Conservation (phyloP, 345 rosid genomes). For the rapeseed (Brassica napus) region DNA sequence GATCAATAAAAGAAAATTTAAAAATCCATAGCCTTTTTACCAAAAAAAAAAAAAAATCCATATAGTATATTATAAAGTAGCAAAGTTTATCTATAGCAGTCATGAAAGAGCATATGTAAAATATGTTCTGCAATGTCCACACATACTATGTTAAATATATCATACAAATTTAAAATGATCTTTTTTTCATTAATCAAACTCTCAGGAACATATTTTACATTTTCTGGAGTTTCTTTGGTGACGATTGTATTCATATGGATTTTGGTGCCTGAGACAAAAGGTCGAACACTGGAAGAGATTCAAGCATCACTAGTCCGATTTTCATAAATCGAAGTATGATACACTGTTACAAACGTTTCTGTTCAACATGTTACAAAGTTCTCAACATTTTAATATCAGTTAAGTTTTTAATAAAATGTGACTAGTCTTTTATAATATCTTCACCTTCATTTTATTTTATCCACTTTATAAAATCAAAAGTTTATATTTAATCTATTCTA, state of each 20-base stretch:
- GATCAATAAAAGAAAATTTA: background rate
- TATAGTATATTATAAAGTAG: background rate
- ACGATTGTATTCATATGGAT: constrained; percentile 43
- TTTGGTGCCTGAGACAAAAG: constrained; percentile 56
- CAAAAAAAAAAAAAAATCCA: background rate
- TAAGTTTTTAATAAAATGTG: background rate
- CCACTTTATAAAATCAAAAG: background rate
- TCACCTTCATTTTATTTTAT: background rate
- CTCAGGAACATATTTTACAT: constrained; percentile 46
- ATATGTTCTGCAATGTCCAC: background rate
- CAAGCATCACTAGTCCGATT: constrained; percentile 40
- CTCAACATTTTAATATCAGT: background rate
- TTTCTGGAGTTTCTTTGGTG: constrained; percentile 29
- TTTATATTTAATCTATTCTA: background rate
- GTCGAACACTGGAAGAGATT: constrained; percentile 56
- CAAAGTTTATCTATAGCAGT: background rate
- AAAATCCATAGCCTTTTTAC: background rate
- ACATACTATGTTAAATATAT: background rate
- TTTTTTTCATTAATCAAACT: background rate
- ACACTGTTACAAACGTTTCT: background rate
- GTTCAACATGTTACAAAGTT: background rate
- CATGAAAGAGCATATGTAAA: background rate
- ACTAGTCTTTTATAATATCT: background rate
- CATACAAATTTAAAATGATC: background rate
- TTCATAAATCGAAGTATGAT: background rate